Conservation (phyloP, 2,329 filamentous ascomycete genomes). For the Claviceps fusiformis region DNA sequence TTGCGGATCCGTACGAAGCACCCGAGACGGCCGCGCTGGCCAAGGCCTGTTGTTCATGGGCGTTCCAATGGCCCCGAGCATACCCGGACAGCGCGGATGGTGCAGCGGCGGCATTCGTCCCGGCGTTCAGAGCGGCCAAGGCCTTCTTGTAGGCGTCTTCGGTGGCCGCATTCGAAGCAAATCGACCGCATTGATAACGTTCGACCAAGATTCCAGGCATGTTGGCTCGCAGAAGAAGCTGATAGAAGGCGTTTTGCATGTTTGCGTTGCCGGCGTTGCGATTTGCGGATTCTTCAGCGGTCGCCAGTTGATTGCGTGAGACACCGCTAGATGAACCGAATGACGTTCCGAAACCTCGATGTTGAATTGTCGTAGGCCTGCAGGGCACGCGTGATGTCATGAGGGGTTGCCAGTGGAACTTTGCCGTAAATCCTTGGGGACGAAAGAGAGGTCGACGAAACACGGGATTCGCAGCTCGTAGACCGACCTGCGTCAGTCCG, state of each 20-base stretch:
- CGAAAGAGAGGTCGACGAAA: conserved; percentile 15
- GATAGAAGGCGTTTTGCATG: conserved; percentile 88
- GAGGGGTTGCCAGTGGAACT: conserved; percentile 7
- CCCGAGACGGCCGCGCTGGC: conserved; percentile 15
- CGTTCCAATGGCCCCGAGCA: conserved; percentile 16
- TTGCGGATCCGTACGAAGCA: conserved; percentile 8
- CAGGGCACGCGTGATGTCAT: conserved; percentile 9
- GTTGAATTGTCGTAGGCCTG: conserved; percentile 7
- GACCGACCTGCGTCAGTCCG: conserved; percentile 15
- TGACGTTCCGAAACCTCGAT: conserved; percentile 13
- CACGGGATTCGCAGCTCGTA: conserved; percentile 16
- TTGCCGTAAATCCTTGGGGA: conserved; percentile 3
- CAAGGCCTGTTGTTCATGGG: conserved; percentile 17
- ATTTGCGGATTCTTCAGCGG: conserved; percentile 83
- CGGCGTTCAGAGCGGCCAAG: conserved; percentile 29
- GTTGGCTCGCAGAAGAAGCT: conserved; percentile 76
- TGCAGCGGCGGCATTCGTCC: conserved; percentile 14
- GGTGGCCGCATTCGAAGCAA: conserved; percentile 65
- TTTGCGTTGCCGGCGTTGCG: conserved; percentile 78
- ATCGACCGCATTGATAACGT: conserved; percentile 74
- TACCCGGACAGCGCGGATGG: conserved; percentile 10
- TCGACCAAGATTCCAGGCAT: conserved; percentile 90
- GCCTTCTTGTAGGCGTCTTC: conserved; percentile 70
- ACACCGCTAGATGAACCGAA: conserved; percentile 35
- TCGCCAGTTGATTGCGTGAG: conserved; percentile 57